Evolutionary conservation across 306 rosid species (phyloP), one percentile per base, ranked within the genome.

Genomic region (Ormosia semicastrata): DNA sequence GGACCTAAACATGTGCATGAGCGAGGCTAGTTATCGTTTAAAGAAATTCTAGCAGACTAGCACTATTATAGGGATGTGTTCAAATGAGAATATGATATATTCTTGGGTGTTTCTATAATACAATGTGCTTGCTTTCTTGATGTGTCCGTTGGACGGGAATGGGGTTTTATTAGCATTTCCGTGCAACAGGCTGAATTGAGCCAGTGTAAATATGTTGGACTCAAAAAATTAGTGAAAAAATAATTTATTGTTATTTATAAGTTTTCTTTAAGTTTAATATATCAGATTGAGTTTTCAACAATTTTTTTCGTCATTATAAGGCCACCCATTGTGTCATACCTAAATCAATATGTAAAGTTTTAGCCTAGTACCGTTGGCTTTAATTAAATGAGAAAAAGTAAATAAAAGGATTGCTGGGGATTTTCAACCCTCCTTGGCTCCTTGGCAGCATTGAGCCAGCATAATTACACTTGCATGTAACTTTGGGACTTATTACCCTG

Each of bases 11-110:
- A 86, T 87, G 87, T 84, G 88, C 88, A 68, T 77, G 71, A 24
- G 77, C 44, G 79, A 78, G 76, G 67, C 39, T 75, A 65, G 60
- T 37, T 41, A 3, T 65, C 32, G 54, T 82, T 41, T 79, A 78
- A 79, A 82, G 13, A 79, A 81, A 77, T 86, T 86, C 4, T 59
- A 44, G 69, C 77, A 75, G 73, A 80, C 8, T 81, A 57, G 89
- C 93, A 86, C 76, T 81, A 80, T 82, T 81, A 84, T 85, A n/a
- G 92, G 89, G 89, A 91, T 85, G 84, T 80, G 91, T 84, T 84
- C 86, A 79, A 36, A 67, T 85, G 81, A 44, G 88, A 87, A 90
- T 87, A 78, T 87, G 56, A 87, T 77, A 74, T 83, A 71, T 70
- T 86, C 84, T 82, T 74, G 2, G 44, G 15, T 74, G 57, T 5